These are phyloP conservation scores for Takakia lepidozioides DNA, from an alignment of 225 moss, liverwort and hornwort species.

Conservation along the genomic window DNA sequence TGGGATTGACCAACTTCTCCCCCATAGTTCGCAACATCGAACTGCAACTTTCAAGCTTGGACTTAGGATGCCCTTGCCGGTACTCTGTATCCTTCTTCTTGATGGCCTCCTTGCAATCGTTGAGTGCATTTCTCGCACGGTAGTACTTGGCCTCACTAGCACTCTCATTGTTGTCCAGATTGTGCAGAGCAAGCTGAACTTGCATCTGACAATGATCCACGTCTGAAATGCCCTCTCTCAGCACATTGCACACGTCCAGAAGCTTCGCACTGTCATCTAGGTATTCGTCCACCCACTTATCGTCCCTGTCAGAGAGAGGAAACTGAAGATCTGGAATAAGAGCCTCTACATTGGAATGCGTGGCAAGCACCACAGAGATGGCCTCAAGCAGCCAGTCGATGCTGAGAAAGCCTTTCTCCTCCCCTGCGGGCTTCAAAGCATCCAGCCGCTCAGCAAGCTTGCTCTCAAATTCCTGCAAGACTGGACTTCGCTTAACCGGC, in stretches of 20 bases:
- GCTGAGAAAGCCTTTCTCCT: slow-evolving; percentile 23
- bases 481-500: slow-evolving; percentile 17
- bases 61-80: slow-evolving; percentile 21
- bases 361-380: slow-evolving; percentile 22
- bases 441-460: slow-evolving; percentile 18
- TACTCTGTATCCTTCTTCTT: slow-evolving; percentile 28
- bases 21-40: slow-evolving; percentile 38
- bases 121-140: slow-evolving; percentile 21
- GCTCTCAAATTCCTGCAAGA: slow-evolving; percentile 12
- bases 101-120: slow-evolving; percentile 28
- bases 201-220: slow-evolving; percentile 17
- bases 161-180: slow-evolving; percentile 11
- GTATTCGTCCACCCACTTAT: slow-evolving; percentile 21
- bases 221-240: slow-evolving; percentile 11
- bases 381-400: slow-evolving; percentile 27
- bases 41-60: slow-evolving; percentile 32
- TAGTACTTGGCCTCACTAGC: slow-evolving; percentile 11
- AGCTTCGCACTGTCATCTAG: slow-evolving; percentile 37
- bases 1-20: slow-evolving; percentile 27
- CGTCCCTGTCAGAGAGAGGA: slow-evolving; percentile 17
- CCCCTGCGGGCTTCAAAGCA: slow-evolving; percentile 23
- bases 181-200: slow-evolving; percentile 24
- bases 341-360: slow-evolving; percentile 8
- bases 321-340: slow-evolving; percentile 27
- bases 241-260: slow-evolving; percentile 30